Evolutionary conservation across 2,329 filamentous ascomycete species (phyloP).

Genomic region (Nemania diffusa): DNA sequence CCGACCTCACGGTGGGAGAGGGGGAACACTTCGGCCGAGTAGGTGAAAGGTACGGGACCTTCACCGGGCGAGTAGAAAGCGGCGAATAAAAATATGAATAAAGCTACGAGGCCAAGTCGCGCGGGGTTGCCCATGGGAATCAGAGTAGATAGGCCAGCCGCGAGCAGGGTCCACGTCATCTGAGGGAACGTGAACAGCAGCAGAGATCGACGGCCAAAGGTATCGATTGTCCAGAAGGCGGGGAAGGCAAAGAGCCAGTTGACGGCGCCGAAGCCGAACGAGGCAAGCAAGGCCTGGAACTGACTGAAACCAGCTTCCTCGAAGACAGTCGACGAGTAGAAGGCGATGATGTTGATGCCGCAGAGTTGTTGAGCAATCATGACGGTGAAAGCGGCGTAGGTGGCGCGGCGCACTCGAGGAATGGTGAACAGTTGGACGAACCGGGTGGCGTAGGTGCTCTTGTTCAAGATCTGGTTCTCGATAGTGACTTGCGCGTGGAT

Average conservation of each 20-base stretch:
- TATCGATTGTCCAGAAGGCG: conserved; percentile 73
- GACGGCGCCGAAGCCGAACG: conserved; percentile 72
- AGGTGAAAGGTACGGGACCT: conserved; percentile 74
- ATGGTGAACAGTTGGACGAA: conserved; percentile 75
- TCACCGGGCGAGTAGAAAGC: conserved; percentile 73
- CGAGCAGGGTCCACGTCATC: conserved; percentile 74
- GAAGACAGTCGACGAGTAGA: conserved; percentile 76
- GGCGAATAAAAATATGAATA: conserved; percentile 70
- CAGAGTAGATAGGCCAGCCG: conserved; percentile 69
- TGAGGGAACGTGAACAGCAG: conserved; percentile 74
- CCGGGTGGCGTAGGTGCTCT: conserved; percentile 68
- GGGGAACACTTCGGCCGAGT: conserved; percentile 76
- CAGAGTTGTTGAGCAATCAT: conserved; percentile 84
- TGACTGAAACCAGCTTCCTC: conserved; percentile 64
- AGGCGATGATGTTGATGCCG: conserved; percentile 77
- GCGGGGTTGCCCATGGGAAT: conserved; percentile 49
- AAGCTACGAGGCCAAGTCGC: conserved; percentile 60
- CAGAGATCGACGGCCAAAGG: conserved; percentile 70
- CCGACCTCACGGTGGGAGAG: conserved; percentile 76
- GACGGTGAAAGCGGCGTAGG: conserved; percentile 78
- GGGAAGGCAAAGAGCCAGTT: conserved; percentile 75
- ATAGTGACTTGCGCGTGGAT: conserved; percentile 72
- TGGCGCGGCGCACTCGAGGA: conserved; percentile 76
- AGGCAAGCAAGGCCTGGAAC: conserved; percentile 68
- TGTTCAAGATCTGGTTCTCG: conserved; percentile 61